phyloP scores from a whole-genome alignment of 2,329 filamentous ascomycete species.

The Dendryphion nanum region DNA sequence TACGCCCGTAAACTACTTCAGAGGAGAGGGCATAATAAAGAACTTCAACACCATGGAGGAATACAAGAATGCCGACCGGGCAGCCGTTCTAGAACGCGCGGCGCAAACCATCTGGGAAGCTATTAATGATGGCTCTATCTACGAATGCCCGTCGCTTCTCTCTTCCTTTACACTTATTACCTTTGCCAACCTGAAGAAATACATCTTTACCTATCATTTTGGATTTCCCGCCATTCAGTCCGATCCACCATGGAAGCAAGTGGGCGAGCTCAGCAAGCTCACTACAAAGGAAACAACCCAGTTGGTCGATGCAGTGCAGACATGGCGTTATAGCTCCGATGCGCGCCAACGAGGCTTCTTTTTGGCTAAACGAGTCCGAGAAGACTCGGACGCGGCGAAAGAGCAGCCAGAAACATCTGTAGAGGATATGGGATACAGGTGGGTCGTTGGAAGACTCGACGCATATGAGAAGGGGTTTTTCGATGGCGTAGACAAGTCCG shows the following conservation, averaged over 20 bases:
- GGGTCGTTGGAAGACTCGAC: slow-evolving; percentile 74
- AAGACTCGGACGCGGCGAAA: slow-evolving; percentile 24
- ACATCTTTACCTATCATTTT: slow-evolving; percentile 98
- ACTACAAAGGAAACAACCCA: slow-evolving; percentile 69
- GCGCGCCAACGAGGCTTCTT: slow-evolving; percentile 91
- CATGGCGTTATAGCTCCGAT: slow-evolving; percentile 82
- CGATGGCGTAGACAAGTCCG: slow-evolving; percentile 64
- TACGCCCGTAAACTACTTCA: slow-evolving; percentile 54
- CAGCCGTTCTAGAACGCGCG: slow-evolving; percentile 72
- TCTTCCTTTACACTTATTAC: slow-evolving; percentile 86
- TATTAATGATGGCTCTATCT: slow-evolving; percentile 94
- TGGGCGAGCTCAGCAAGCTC: slow-evolving; percentile 47
- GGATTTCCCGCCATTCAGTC: slow-evolving; percentile 92
- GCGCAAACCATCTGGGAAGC: slow-evolving; percentile 93
- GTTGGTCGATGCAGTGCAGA: slow-evolving; percentile 79
- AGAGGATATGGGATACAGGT: slow-evolving; percentile 65
- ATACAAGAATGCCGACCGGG: slow-evolving; percentile 81
- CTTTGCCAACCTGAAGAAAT: slow-evolving; percentile 95
- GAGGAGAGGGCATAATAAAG: slow-evolving; percentile 89
- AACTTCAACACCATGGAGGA: slow-evolving; percentile 97
- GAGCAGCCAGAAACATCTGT: slow-evolving; percentile 53
- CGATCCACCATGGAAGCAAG: slow-evolving; percentile 71
- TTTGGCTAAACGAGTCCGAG: slow-evolving; percentile 73
- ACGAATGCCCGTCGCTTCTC: slow-evolving; percentile 87
- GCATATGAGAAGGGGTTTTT: slow-evolving; percentile 89